phyloP scores from a whole-genome alignment of 2,329 filamentous ascomycete species.

The Aspergillus sp. region DNA sequence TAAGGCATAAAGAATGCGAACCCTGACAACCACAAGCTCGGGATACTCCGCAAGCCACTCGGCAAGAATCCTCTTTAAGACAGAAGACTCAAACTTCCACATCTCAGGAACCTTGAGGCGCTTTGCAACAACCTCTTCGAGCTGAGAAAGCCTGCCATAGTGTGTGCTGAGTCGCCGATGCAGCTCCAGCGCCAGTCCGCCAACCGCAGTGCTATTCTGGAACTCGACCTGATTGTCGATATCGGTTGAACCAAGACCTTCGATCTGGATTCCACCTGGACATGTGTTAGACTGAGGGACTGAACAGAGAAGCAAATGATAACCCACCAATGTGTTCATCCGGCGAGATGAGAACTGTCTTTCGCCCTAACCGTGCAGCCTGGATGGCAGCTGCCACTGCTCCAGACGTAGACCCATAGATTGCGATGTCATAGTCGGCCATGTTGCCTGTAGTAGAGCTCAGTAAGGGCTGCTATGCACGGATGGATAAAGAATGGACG shows the following conservation, averaged over 20 bases:
- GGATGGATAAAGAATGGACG: too few species aligned
- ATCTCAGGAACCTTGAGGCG: background rate
- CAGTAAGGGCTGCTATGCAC: too few species aligned
- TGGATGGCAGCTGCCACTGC: background rate
- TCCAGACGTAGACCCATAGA: conserved; percentile 1
- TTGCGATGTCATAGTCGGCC: background rate
- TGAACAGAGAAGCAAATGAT: too few species aligned
- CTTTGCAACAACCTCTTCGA: background rate
- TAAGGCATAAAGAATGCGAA: too few species aligned
- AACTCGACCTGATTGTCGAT: conserved; percentile 7
- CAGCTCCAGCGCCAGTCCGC: conserved; percentile 2
- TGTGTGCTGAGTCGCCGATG: conserved; percentile 3
- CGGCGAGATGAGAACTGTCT: background rate
- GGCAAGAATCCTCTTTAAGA: background rate
- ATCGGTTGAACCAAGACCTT: conserved; percentile 1
- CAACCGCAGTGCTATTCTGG: conserved; percentile 4
- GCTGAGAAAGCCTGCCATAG: background rate
- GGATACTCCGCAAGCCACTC: conserved; percentile 3
- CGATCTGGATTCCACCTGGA: conserved; percentile 1
- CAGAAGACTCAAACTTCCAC: conserved; percentile 3
- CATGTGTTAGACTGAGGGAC: background rate
- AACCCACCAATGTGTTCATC: background rate
- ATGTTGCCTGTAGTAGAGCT: too few species aligned
- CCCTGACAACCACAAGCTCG: background rate
- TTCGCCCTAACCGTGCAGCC: background rate